Conservation (phyloP, 129 eudicot species). For the Apium graveolens region DNA sequence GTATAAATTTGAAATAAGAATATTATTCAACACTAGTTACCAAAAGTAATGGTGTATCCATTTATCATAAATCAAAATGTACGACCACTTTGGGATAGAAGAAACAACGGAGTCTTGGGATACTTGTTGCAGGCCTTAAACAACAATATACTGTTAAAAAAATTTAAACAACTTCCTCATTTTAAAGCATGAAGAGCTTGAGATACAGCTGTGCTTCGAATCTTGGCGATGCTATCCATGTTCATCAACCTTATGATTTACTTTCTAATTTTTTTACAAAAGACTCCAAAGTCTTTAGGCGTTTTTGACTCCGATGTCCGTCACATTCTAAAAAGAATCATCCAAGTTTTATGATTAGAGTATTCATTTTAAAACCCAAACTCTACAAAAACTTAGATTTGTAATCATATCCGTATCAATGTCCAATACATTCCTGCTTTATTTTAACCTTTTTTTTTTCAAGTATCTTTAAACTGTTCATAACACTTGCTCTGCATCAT, state of each 20-base stretch:
- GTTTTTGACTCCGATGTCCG: neutral
- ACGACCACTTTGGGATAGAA: neutral
- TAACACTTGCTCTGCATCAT: too few relatives aligned
- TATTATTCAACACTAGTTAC: too few relatives aligned
- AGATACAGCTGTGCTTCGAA: neutral
- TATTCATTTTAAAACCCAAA: too few relatives aligned
- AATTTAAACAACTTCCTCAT: conserved; percentile 1
- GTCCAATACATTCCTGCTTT: too few relatives aligned
- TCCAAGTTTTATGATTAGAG: neutral
- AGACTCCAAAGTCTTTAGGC: neutral
- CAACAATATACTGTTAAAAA: too few relatives aligned
- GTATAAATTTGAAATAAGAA: too few relatives aligned
- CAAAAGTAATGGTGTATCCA: too few relatives aligned
- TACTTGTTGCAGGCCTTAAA: neutral
- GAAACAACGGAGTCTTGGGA: neutral
- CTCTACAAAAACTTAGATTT: too few relatives aligned
- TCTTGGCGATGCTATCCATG: neutral
- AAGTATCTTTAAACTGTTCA: too few relatives aligned
- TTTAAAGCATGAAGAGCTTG: neutral
- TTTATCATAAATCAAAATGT: too few relatives aligned
- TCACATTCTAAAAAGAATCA: neutral
- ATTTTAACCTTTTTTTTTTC: too few relatives aligned
- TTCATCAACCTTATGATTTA: neutral
- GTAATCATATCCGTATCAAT: too few relatives aligned
- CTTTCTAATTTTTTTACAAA: neutral